These are phyloP conservation scores for Ambispora gerdemannii DNA, from an alignment of 192 early-diverging fungal species.

Conservation along the genomic window DNA sequence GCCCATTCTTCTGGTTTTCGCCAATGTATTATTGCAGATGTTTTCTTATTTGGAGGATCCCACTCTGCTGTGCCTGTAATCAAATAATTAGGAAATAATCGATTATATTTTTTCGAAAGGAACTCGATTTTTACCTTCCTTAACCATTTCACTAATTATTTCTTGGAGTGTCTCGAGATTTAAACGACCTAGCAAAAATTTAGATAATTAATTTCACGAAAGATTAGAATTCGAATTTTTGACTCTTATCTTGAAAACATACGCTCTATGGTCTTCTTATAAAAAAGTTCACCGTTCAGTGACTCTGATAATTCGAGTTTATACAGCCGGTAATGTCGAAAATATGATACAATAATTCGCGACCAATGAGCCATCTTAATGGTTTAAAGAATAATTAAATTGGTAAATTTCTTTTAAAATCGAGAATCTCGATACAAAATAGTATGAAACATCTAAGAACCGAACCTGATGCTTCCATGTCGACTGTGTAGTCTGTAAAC, in stretches of 20 bases:
- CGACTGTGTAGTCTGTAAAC: slow-evolving; percentile 72
- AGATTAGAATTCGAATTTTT: neutral
- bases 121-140: too few relatives aligned
- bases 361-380: slow-evolving; percentile 61
- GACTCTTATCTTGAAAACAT: slow-evolving; percentile 4
- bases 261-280: slow-evolving; percentile 69
- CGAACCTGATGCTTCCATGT: slow-evolving; percentile 78
- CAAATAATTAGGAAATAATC: slow-evolving; percentile 48
- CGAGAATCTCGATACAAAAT: neutral
- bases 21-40: slow-evolving; percentile 75
- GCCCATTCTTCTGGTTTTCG: slow-evolving; percentile 92
- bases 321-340: slow-evolving; percentile 58
- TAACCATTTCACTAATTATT: slow-evolving; percentile 72
- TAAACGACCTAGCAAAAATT: slow-evolving; percentile 45
- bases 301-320: slow-evolving; percentile 61
- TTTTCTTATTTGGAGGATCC: slow-evolving; percentile 47
- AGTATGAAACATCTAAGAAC: too few relatives aligned
- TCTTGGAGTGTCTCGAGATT: slow-evolving; percentile 64
- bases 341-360: slow-evolving; percentile 71
- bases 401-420: neutral
- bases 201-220: neutral
- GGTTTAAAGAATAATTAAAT: neutral
- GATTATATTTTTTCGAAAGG: too few relatives aligned
- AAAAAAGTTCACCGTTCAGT: slow-evolving; percentile 58
- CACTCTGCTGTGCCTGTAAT: slow-evolving; percentile 55